A percentile compares a stretch with the other conserved stretches of the same genome.
Conservation (phyloP, 1,284 basidiomycete genomes). For the Ceratobasidium theobromae region DNA sequence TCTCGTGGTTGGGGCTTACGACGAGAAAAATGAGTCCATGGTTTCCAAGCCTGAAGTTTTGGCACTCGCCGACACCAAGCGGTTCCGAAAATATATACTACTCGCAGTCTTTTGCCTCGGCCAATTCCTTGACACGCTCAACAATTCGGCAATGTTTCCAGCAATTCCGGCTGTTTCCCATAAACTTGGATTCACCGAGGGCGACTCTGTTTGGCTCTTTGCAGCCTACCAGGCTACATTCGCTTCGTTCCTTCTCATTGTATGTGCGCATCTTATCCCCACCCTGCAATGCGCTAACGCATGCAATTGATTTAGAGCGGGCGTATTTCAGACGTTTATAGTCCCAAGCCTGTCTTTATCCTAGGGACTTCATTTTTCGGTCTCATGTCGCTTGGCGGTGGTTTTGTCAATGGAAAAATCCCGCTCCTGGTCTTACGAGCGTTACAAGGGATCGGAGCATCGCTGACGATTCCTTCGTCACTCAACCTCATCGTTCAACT, state of each 20-base stretch:
- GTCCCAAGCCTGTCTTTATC: conserved; percentile 31
- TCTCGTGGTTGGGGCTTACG: not conserved
- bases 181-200: conserved; percentile 36
- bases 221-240: conserved; percentile 29
- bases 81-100: conserved; percentile 41
- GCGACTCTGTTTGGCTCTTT: conserved; percentile 32
- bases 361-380: conserved; percentile 26
- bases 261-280: not conserved
- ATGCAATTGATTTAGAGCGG: not conserved
- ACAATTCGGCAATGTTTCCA: conserved; percentile 52
- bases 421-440: conserved; percentile 31
- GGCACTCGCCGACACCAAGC: conserved; percentile 1
- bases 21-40: not conserved
- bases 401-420: conserved; percentile 29
- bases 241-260: conserved; percentile 29
- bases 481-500: conserved; percentile 47
- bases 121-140: conserved; percentile 53
- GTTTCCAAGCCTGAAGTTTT: not conserved
- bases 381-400: conserved; percentile 25
- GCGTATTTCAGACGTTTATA: conserved; percentile 33
- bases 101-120: conserved; percentile 50
- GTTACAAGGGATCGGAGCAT: conserved; percentile 41
- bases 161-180: conserved; percentile 46
- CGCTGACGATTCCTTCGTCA: conserved; percentile 47
- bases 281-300: not conserved